Conservation (phyloP, 2,329 filamentous ascomycete genomes). For the Aspergillus sp. region DNA sequence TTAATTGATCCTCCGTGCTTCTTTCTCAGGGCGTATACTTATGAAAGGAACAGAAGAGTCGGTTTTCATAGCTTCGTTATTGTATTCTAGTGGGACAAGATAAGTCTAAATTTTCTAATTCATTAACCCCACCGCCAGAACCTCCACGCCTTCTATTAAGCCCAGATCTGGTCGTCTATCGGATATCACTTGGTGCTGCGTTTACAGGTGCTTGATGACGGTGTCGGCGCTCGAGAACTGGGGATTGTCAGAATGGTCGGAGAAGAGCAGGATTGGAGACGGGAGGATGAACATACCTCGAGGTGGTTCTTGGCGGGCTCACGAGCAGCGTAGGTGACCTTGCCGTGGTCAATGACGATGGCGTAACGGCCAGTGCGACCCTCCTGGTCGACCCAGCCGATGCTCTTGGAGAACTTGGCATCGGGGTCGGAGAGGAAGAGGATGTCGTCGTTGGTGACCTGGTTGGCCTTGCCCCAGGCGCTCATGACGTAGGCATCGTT, state of each 20-base stretch:
- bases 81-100: conserved; percentile 15
- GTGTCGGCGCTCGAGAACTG: conserved; percentile 41
- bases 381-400: conserved; percentile 71
- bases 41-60: neutral
- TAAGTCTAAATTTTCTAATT: conserved; percentile 22
- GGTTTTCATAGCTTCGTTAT: conserved; percentile 25
- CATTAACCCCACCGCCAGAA: conserved; percentile 18
- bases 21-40: neutral
- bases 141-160: conserved; percentile 16
- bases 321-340: conserved; percentile 75
- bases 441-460: conserved; percentile 68
- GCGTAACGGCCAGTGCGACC: conserved; percentile 78
- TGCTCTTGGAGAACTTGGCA: conserved; percentile 71
- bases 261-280: conserved; percentile 8
- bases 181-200: conserved; percentile 5
- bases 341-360: conserved; percentile 78
- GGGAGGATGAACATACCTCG: conserved; percentile 35
- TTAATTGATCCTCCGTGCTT: conserved; percentile 4
- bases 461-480: conserved; percentile 87
- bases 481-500: conserved; percentile 88
- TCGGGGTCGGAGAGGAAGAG: conserved; percentile 76
- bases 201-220: conserved; percentile 40
- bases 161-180: conserved; percentile 11
- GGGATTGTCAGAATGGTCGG: too few species aligned
- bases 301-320: conserved; percentile 53